These are phyloP conservation scores for Epithemia pelagica DNA, from an alignment of 108 stramenopile species.

Conservation along the genomic window DNA sequence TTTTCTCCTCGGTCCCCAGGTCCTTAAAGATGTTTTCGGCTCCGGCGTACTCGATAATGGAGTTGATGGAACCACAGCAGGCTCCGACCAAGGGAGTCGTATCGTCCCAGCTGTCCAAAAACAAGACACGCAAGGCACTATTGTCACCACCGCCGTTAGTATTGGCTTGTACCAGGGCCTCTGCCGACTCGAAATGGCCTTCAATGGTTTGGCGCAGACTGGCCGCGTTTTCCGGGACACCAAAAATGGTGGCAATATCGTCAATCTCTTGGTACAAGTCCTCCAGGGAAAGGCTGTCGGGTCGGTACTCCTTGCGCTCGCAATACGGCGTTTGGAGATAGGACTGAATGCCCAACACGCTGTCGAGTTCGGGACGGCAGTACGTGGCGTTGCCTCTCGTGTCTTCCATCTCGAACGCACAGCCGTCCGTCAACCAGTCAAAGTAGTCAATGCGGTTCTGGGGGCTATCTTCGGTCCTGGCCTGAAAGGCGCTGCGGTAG, in stretches of 20 bases:
- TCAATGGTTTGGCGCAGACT: slow-evolving; percentile 9
- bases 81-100: slow-evolving; percentile 20
- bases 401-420: not conserved
- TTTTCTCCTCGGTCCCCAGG: slow-evolving; percentile 10
- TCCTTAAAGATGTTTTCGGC: slow-evolving; percentile 17
- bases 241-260: slow-evolving; percentile 22
- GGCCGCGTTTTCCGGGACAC: slow-evolving; percentile 12
- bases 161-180: not conserved
- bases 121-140: slow-evolving; percentile 15
- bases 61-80: slow-evolving; percentile 18
- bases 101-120: slow-evolving; percentile 21
- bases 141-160: not conserved
- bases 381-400: slow-evolving; percentile 5
- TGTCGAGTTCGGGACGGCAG: slow-evolving; percentile 16
- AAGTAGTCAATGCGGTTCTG: slow-evolving; percentile 3
- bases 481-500: slow-evolving; percentile 17
- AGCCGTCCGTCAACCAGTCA: not conserved
- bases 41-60: slow-evolving; percentile 18
- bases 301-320: slow-evolving; percentile 12
- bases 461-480: not conserved
- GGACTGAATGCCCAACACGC: slow-evolving; percentile 16
- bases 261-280: slow-evolving; percentile 13
- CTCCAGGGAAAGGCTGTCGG: slow-evolving; percentile 8
- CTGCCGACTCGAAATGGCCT: slow-evolving; percentile 19
- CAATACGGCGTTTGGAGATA: slow-evolving; percentile 17